Base-by-base conservation (phyloP, 2,329 filamentous ascomycete genomes). In the Arthrocladium fulminans region DNA sequence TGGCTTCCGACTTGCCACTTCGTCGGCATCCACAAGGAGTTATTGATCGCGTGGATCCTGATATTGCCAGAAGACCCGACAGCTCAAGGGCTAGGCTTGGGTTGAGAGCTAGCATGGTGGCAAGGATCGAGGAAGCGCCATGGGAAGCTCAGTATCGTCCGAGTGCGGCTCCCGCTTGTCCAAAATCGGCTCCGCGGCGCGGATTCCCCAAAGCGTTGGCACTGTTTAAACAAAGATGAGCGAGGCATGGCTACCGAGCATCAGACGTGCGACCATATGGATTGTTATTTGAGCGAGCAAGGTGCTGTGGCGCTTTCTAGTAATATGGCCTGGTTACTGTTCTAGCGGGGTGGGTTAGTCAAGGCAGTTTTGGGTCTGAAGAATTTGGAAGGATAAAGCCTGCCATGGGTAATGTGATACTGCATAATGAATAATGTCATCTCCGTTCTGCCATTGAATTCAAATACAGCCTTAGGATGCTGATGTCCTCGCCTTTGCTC, bases 31-130 rank as follows among this genome's bases (percentile, higher is more conserved):
- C 32, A 27, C 35, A 32, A 34, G 20, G 13, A 17, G 10, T 23
- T 2, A 19, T 41, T 25, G 29, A 46, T 39, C 47, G 39, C 30
- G 40, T 45, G 10, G 48, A 51, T 19, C 45, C 48, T 40, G 51
- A 50, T 25, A 34, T 52, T 15, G 50, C 51, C 24, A 51, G 48
- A 27, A 50, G 50, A 15, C 51, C 53, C 2, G 51, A 53, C 37
- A 54, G 47, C 45, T 57, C 54, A 27, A 51, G 51, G 17, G 42
- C 41, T 13, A 34, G 54, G 12, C 50, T 58, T 4, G 56, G 53
- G 13, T 34, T 53, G 25, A 47, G 46, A n/a, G 45, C 52, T n/a
- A 57, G 41, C 42, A 51, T 56, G 44, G 19, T 51, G 7, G 32
- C 52, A 12, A 42, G 22, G 10, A 44, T 53, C 27, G 50, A 57